Conservation (phyloP, 163 green algal genomes). For the Trebouxia gelatinosa region DNA sequence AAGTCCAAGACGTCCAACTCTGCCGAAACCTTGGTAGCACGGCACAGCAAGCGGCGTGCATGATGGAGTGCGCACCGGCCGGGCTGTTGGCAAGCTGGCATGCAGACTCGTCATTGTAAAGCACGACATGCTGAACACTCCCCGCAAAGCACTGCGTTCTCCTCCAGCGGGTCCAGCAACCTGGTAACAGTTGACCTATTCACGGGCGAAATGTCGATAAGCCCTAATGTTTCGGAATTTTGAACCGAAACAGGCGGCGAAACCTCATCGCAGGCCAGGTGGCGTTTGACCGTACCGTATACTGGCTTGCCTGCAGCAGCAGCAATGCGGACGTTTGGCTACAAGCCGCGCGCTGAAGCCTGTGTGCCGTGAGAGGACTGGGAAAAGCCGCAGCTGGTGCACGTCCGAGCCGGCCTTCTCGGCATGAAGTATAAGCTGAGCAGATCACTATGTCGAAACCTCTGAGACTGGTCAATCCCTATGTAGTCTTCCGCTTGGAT, state of each 20-base stretch:
- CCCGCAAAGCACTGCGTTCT: no score
- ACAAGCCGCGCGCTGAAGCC: no score
- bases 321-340: no score
- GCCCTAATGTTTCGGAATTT: background rate
- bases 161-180: no score
- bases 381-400: background rate
- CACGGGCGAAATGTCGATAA: background rate
- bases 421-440: background rate
- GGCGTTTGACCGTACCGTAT: no score
- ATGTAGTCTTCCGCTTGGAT: background rate
- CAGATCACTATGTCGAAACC: background rate
- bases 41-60: background rate
- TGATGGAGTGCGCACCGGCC: background rate
- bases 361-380: no score
- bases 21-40: constrained; percentile 2
- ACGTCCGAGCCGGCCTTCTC: background rate
- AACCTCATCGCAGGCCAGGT: background rate
- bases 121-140: constrained; percentile 4
- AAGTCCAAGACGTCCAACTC: background rate
- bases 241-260: background rate
- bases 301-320: no score
- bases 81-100: background rate
- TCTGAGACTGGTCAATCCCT: no score
- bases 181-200: background rate
- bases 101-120: constrained; percentile 22